These are phyloP conservation scores for Bocquillonia castaneifolia DNA, from an alignment of 441 rosid species.

Conservation along the genomic window DNA sequence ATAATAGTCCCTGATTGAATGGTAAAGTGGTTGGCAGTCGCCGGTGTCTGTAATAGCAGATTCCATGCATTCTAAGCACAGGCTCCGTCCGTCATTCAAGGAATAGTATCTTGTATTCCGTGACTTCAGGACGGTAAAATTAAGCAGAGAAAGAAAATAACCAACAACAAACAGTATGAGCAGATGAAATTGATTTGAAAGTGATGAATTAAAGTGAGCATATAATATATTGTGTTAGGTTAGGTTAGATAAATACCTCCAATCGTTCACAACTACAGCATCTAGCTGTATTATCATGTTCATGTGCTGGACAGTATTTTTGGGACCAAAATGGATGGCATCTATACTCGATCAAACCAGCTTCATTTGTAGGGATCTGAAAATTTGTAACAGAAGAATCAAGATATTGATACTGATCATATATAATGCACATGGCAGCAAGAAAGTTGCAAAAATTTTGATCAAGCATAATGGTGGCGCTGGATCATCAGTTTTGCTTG, in stretches of 20 bases:
- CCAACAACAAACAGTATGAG: background rate
- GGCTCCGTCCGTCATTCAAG: slow-evolving; percentile 72
- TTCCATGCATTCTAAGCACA: slow-evolving; percentile 83
- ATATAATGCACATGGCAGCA: background rate
- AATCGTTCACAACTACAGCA: slow-evolving; percentile 93
- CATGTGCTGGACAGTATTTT: slow-evolving; percentile 87
- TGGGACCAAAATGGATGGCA: slow-evolving; percentile 97
- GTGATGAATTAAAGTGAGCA: background rate
- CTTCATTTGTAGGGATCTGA: slow-evolving; percentile 79
- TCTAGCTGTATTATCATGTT: slow-evolving; percentile 69
- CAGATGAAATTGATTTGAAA: background rate
- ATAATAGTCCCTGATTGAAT: slow-evolving; percentile 73
- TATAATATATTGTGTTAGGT: background rate
- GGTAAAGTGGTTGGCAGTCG: slow-evolving; percentile 85
- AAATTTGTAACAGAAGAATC: slow-evolving; percentile 4
- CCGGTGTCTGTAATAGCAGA: slow-evolving; percentile 83
- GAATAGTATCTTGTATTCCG: slow-evolving; percentile 59
- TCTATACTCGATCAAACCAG: slow-evolving; percentile 83
- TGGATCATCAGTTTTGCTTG: background rate
- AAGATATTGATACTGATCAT: background rate
- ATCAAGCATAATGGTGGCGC: background rate
- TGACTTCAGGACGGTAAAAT: slow-evolving; percentile 41
- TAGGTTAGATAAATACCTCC: slow-evolving; percentile 57
- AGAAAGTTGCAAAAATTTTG: background rate
- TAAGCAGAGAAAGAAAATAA: background rate